Base-by-base conservation (phyloP, 805 yeast genomes). In the Clavispora carvajalis region DNA sequence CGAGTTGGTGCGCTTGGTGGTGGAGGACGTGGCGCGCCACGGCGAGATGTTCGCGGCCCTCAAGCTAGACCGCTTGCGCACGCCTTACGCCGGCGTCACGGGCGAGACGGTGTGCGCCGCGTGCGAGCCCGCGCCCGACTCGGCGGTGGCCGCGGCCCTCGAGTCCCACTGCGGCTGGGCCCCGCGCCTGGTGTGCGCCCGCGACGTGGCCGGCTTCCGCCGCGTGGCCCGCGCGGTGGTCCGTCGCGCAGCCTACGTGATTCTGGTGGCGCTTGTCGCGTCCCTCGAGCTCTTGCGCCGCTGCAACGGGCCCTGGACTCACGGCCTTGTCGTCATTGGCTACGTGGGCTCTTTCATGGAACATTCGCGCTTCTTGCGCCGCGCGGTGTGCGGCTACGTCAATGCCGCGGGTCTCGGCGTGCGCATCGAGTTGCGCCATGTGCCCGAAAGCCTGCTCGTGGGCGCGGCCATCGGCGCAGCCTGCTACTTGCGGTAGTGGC, bases 391-490 rank as follows among this genome's bases (percentile, higher is more conserved):
- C 21, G 29, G 39, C 11, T 49, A 38, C 26, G 55, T 55, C 33
- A 57, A 58, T 47, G 55, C 54, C 4, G 55, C 49, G 12, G 49
- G 45, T 21, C 51, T 60, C 42, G 60, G 67, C 9, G 58, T 61
- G 7, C 39, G 45, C n/a, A 60, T 75, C 12, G 59, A 59, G 17
- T 61, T 76, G 37, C 60, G 55, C 39, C 59, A 63, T 33, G 58
- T 74, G 21, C 69, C 67, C 13, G 64, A 76, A 46, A 72, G 77
- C 39, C 69, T 76, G 12, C 60, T 76, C 7, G 58, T 74, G 22
- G 82, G 82, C 4, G 77, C 79, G 21, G 80, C 77, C 10, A 69
- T 76, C 33, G 76, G 77, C 13, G 79, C 80, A 16, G 44, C 37
- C 22, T 37, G 25, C 44, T 24, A 18, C 34, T 12, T 21, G 19